Evolutionary conservation across 2,329 filamentous ascomycete genomes (phyloP).

Genomic region (Trichophyton schoenleinii): DNA sequence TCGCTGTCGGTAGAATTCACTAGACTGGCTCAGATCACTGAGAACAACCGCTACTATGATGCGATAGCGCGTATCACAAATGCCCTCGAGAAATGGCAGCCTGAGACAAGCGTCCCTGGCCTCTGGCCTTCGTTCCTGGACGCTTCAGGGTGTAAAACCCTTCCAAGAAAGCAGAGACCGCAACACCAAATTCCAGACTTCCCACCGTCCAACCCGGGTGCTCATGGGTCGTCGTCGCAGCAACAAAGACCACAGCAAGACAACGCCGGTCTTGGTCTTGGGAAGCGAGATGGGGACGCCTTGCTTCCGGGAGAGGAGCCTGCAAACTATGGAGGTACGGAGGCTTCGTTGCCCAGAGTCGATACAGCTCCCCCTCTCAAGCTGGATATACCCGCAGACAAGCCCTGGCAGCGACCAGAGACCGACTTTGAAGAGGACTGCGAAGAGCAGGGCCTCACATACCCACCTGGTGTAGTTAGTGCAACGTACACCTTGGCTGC

Average conservation of each 20-base stretch:
- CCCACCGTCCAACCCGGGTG: neutral
- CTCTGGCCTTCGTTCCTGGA: slow-evolving; percentile 48
- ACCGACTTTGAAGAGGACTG: slow-evolving; percentile 17
- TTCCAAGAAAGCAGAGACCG: neutral
- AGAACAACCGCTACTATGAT: slow-evolving; percentile 28
- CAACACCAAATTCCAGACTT: neutral
- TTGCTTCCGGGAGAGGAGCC: slow-evolving; percentile 20
- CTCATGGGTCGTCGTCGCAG: neutral
- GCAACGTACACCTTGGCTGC: slow-evolving; percentile 38
- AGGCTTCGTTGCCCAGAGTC: neutral
- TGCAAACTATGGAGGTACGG: slow-evolving; percentile 14
- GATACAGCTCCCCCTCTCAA: neutral
- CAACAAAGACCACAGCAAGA: neutral
- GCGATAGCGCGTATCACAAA: slow-evolving; percentile 26
- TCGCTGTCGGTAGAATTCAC: slow-evolving; percentile 32
- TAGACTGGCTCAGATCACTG: slow-evolving; percentile 28
- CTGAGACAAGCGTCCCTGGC: slow-evolving; percentile 26
- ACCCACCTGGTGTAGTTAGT: slow-evolving; percentile 18
- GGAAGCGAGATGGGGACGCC: neutral
- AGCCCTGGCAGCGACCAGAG: neutral
- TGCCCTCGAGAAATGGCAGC: slow-evolving; percentile 24
- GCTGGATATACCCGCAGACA: neutral
- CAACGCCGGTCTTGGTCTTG: neutral
- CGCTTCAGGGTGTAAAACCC: slow-evolving; percentile 59
- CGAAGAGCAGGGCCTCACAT: slow-evolving; percentile 28